Conservation (phyloP, 2,329 filamentous ascomycete genomes). For the Monilinia fructigena region DNA sequence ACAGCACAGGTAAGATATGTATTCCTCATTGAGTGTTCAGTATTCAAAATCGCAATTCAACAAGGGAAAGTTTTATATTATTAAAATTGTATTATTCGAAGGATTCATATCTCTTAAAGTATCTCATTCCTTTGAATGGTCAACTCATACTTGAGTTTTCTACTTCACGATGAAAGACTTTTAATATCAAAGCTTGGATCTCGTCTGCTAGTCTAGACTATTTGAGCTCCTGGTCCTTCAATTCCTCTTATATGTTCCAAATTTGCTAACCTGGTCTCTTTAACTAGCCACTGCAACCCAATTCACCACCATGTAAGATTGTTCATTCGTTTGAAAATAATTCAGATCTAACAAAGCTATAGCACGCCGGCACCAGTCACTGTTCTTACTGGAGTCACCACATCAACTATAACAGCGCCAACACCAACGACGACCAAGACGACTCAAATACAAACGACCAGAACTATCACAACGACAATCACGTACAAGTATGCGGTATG, state of each 20-base stretch:
- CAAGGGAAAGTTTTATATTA: too few species aligned
- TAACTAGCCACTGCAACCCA: conserved; percentile 12
- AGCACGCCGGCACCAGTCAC: conserved; percentile 20
- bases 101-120: neutral
- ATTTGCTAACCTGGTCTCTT: neutral
- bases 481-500: conserved; percentile 16
- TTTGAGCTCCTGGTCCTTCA: too few species aligned
- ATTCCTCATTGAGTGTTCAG: too few species aligned
- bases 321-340: rapidly evolving
- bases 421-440: conserved; percentile 17
- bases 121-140: neutral
- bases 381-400: conserved; percentile 9
- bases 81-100: too few species aligned
- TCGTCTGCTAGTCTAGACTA: too few species aligned
- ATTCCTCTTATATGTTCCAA: too few species aligned
- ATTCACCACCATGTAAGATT: conserved; percentile 14
- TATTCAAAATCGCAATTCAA: too few species aligned
- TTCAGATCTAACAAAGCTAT: neutral
- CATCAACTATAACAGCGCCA: conserved; percentile 15
- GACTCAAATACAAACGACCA: neutral
- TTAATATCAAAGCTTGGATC: too few species aligned
- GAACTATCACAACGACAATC: conserved; percentile 9
- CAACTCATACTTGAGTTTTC: too few species aligned
- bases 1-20: conserved; percentile 15
- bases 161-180: too few species aligned